Evolutionary conservation across 2,329 filamentous ascomycete species (phyloP).

Genomic region (Mariannaea elegans): DNA sequence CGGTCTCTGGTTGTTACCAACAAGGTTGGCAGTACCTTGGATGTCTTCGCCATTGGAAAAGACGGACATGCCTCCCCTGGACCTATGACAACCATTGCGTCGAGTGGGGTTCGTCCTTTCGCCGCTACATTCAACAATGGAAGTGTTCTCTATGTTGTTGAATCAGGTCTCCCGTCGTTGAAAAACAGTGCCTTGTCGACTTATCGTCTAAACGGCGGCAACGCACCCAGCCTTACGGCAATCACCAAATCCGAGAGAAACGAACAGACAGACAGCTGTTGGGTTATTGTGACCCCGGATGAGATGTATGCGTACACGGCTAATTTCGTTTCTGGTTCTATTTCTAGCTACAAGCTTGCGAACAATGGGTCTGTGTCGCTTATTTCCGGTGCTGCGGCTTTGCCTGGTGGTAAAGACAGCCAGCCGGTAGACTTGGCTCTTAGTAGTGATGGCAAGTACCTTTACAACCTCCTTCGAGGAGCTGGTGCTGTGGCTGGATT

Average conservation of each 20-base stretch:
- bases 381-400: conserved; percentile 25
- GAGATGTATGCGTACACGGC: conserved; percentile 29
- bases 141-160: conserved; percentile 7
- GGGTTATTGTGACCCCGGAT: conserved; percentile 31
- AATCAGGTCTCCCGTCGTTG: conserved; percentile 6
- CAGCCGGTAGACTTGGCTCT: conserved; percentile 31
- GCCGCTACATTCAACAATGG: conserved; percentile 7
- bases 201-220: conserved; percentile 6
- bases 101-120: conserved; percentile 6
- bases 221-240: conserved; percentile 4
- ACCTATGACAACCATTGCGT: not conserved
- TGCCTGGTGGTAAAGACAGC: conserved; percentile 22
- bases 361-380: conserved; percentile 25
- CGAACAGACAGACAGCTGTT: conserved; percentile 31
- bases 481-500: conserved; percentile 27
- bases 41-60: conserved; percentile 27
- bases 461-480: conserved; percentile 35
- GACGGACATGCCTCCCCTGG: conserved; percentile 17
- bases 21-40: conserved; percentile 33
- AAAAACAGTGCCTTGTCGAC: conserved; percentile 6
- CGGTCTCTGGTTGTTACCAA: conserved; percentile 30
- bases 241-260: conserved; percentile 1
- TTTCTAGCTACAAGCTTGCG: conserved; percentile 28
- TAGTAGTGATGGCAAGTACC: conserved; percentile 28
- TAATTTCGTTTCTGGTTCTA: conserved; percentile 32